Evolutionary conservation across 1,284 basidiomycete species (phyloP), one percentile per base, ranked within the genome.

Genomic region (Prillingera fragicola): DNA sequence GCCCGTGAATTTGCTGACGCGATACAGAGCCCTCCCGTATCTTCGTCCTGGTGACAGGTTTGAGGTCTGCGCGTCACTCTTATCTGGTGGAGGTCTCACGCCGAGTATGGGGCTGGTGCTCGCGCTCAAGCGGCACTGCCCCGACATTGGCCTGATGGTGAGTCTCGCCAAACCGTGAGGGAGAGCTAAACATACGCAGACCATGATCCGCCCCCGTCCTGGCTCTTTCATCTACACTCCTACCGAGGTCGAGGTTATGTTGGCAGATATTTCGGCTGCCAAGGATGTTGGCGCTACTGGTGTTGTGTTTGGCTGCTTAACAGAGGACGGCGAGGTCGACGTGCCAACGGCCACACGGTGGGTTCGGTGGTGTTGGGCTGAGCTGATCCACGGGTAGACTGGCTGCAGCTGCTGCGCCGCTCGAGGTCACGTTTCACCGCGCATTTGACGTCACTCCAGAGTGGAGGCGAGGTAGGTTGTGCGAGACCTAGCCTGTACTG

Each of bases 401-500:
- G 5, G 75, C 79, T 10, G 72, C 77, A 27, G 79, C 77, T 41
- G 80, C 83, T 14, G 55, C 69, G 15, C 80, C 81, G 1, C 58
- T 85, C 47, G 76, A 85, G 77, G 85, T 86, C 25, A 86, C 83
- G 54, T 88, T 88, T 62, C 86, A 88, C 61, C 75, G 86, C 43
- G 86, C 86, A 14, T 83, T 87, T 57, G 86, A 88, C 61, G 80
- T 87, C 80, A 78, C 79, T 4, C 65, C 66, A 35, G 75, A 84
- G 60, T 67, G 76, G 54, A 32, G 32, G 31, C 21, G 34, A 33
- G 45, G 52, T 50, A 17, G 24, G 46, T 55, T 23, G 1, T 3
- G 13, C 21, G 5, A 14, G 18, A 33, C 19, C 31, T n/a, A 13
- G 48, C 18, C 12, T 12, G 28, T 23, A 18, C 14, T 41, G 22